Percentiles rank a stretch among this genome's conserved stretches.
Conservation (phyloP, 768 basidiomycete genomes). For the Xerocomellus amylosporus region DNA sequence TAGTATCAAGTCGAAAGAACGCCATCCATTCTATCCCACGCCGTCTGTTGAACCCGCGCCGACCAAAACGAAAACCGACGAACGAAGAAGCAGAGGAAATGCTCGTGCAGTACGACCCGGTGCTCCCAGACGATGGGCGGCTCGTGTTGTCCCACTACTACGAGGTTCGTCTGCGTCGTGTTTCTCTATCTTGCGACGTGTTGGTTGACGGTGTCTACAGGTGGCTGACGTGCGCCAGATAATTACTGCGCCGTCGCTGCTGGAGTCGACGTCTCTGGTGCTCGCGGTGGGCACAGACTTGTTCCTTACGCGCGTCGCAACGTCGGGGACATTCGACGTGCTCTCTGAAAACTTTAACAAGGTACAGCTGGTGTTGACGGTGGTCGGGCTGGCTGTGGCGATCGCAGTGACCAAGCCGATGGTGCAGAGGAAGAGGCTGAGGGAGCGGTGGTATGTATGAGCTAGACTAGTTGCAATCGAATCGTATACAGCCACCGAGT, state of each 20-base stretch:
- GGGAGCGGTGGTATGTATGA: conserved; percentile 65
- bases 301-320: conserved; percentile 81
- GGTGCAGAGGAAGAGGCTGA: conserved; percentile 63
- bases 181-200: background rate
- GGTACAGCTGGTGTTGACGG: conserved; percentile 80
- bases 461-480: background rate
- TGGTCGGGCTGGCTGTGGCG: conserved; percentile 66
- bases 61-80: conserved; percentile 75
- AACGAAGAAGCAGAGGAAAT: conserved; percentile 80
- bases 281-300: conserved; percentile 87
- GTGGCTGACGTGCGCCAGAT: conserved; percentile 68
- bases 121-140: conserved; percentile 67
- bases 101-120: conserved; percentile 80
- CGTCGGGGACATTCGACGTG: conserved; percentile 90
- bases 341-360: conserved; percentile 93
- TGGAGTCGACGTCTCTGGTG: conserved; percentile 90
- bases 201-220: conserved; percentile 35
- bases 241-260: conserved; percentile 73
- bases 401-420: conserved; percentile 82
- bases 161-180: conserved; percentile 37
- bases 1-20: conserved; percentile 75
- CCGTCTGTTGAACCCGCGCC: conserved; percentile 75
- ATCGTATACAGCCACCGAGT: conserved; percentile 11
- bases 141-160: conserved; percentile 56
- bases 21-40: conserved; percentile 75